phyloP scores from a whole-genome alignment of 805 yeast species.

The Blastobotrys peoriensis region DNA sequence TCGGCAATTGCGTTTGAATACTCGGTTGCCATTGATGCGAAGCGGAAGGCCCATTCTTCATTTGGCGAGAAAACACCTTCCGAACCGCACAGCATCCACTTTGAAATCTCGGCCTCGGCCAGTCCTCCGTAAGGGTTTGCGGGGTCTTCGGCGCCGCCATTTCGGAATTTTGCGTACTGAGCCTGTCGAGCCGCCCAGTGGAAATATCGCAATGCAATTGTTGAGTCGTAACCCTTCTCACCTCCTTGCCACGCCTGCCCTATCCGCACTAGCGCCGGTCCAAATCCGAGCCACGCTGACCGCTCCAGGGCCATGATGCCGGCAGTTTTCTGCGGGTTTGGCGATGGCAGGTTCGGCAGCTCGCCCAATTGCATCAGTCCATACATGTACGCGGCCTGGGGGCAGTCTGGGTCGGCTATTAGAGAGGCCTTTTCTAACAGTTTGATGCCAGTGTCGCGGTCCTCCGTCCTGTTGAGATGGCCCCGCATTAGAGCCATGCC shows the following conservation, averaged over 20 bases:
- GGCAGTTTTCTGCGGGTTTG: constrained; percentile 8
- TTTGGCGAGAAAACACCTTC: constrained; percentile 46
- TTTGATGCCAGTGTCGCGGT: constrained; percentile 21
- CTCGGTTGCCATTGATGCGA: constrained; percentile 61
- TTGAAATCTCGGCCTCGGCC: constrained; percentile 35
- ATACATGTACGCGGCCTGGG: constrained; percentile 33
- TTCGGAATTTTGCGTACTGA: constrained; percentile 21
- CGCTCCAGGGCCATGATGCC: constrained; percentile 29
- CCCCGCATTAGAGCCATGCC: constrained; percentile 31
- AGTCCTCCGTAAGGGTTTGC: constrained; percentile 22
- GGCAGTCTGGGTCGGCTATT: constrained; percentile 33
- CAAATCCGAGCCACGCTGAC: constrained; percentile 33
- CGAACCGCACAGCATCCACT: constrained; percentile 70
- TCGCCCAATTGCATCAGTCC: constrained; percentile 35
- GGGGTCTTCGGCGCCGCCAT: constrained; percentile 8
- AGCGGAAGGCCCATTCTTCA: constrained; percentile 58
- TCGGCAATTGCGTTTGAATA: constrained; percentile 57
- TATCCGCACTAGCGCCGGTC: constrained; percentile 33
- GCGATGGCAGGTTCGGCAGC: constrained; percentile 13
- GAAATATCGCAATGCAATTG: constrained; percentile 29
- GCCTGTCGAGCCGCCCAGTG: constrained; percentile 32
- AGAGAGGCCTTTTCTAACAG: constrained; percentile 25
- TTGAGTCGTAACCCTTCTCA: constrained; percentile 28
- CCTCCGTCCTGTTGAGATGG: constrained; percentile 25
- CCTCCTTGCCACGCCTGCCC: constrained; percentile 33